Base-by-base conservation (phyloP, 805 yeast genomes). In the Teunomyces aglyptinius region DNA sequence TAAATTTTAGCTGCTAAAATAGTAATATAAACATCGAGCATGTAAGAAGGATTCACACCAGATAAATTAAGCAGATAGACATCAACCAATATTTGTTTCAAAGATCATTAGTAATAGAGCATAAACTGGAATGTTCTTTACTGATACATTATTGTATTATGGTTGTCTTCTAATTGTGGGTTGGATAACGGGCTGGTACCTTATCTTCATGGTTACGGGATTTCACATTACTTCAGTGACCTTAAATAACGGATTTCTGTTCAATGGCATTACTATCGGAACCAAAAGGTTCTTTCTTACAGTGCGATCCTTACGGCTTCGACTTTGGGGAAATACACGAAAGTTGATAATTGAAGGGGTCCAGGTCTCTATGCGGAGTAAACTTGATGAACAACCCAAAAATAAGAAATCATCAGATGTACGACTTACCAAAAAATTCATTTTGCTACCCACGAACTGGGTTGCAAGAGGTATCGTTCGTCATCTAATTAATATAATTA, bases 251-350 rank as follows among this genome's bases (percentile, higher is more conserved):
- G 76, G 77, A 8, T 44, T 72, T 2, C 66, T 58, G 66, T 54
- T 70, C 51, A 68, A 70, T 49, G 55, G 63, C 3, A 52, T 72
- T 19, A 41, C 57, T 4, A 43, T 64, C 44, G 43, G 43, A 8
- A 46, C 53, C 18, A 48, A 45, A 22, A 43, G 39, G 22, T n/a
- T 45, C n/a, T 19, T 41, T 13, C 12, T 71, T 1, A 20, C 45
- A 3, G 39, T 66, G 5, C 49, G 54, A 8, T 58, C 67, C 11
- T 38, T 69, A 2, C 49, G 72, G 18, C 51, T 71, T 27, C 52
- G 70, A 32, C 56, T 70, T 15, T 72, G 76, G 76, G 75, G 76
- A 5, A 68, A 65, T 42, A 49, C 67, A 15, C 50, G 65, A 35
- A 60, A 52, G 55, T 32, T 70, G 6, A 65, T 71, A 16, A 27